Evolutionary conservation across 2,329 filamentous ascomycete genomes (phyloP).

Genomic region (Xylariaceae sp.): DNA sequence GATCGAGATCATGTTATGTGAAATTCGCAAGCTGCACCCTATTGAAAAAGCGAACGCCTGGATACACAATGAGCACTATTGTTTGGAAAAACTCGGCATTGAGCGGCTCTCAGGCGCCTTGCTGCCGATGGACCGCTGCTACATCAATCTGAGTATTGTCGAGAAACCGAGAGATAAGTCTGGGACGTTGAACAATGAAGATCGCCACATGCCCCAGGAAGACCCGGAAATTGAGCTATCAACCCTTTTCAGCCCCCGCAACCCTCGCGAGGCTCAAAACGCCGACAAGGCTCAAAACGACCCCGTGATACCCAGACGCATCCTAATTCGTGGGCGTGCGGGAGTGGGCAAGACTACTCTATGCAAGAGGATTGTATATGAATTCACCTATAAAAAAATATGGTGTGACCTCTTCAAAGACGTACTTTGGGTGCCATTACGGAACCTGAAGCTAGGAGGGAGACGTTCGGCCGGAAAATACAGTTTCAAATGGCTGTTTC

Average conservation of each 20-base stretch:
- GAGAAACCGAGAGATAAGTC: neutral
- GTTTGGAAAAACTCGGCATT: neutral
- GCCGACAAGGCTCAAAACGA: neutral
- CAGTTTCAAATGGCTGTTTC: neutral
- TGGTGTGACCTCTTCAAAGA: neutral
- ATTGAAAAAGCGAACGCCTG: neutral
- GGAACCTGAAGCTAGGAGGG: slow-evolving; percentile 4
- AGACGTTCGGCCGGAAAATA: neutral
- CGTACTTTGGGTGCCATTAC: slow-evolving; percentile 13
- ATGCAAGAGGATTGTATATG: slow-evolving; percentile 14
- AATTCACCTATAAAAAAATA: neutral
- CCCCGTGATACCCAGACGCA: neutral
- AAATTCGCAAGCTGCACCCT: neutral
- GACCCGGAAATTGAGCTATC: neutral
- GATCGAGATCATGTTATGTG: neutral
- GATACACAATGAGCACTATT: neutral
- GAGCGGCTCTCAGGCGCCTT: neutral
- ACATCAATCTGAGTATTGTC: slow-evolving; percentile 7
- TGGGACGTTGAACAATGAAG: neutral
- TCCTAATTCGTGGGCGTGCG: slow-evolving; percentile 9
- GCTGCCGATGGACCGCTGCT: slow-evolving; percentile 10
- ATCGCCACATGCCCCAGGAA: neutral
- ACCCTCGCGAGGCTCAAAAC: neutral
- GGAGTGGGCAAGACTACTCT: slow-evolving; percentile 14
- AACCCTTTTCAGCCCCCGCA: neutral